phyloP scores from a whole-genome alignment of 805 yeast species.

The Brettanomyces custersianus region DNA sequence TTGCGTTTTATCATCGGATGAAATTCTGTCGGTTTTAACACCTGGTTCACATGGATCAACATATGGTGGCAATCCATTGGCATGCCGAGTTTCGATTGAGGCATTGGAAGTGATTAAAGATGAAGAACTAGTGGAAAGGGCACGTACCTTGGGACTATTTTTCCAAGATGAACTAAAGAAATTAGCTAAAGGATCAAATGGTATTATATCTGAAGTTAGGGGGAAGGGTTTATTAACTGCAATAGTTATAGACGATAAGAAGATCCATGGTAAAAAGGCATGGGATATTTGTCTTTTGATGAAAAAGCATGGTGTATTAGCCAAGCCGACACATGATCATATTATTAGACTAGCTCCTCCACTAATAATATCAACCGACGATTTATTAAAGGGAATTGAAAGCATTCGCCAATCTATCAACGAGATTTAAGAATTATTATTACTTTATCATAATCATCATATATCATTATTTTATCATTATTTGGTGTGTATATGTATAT shows the following conservation, averaged over 20 bases:
- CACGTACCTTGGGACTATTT: conserved; percentile 59
- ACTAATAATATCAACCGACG: conserved; percentile 80
- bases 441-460: not conserved
- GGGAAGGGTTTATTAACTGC: conserved; percentile 88
- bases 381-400: conserved; percentile 71
- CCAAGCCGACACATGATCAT: conserved; percentile 95
- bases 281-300: conserved; percentile 92
- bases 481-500: not conserved
- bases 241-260: conserved; percentile 77
- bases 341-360: conserved; percentile 97
- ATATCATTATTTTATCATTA: not conserved
- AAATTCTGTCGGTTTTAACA: conserved; percentile 79
- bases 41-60: conserved; percentile 98
- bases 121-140: conserved; percentile 76
- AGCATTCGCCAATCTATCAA: conserved; percentile 55
- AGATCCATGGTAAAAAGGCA: conserved; percentile 83
- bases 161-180: conserved; percentile 51
- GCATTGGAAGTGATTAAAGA: conserved; percentile 86
- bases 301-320: conserved; percentile 83
- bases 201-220: conserved; percentile 54
- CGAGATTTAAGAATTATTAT: conserved; percentile 24
- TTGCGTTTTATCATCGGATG: conserved; percentile 82
- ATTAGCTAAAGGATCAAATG: conserved; percentile 42
- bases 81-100: conserved; percentile 87
- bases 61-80: conserved; percentile 95